Evolutionary conservation across 345 rosid genomes (phyloP).

Genomic region (Rhodamnia argentea): DNA sequence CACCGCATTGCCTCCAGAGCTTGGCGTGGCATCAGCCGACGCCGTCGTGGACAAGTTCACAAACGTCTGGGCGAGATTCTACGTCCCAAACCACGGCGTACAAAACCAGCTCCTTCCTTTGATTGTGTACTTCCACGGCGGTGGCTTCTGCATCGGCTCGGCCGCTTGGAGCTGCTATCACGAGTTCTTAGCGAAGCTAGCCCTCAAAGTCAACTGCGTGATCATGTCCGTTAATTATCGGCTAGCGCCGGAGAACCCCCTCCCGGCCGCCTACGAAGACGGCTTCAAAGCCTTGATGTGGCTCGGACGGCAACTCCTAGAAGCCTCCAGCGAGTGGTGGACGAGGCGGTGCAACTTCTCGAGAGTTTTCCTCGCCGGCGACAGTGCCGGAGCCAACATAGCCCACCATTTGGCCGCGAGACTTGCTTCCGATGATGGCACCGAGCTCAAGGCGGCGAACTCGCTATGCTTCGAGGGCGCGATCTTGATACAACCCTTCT

Average conservation of each 20-base stretch:
- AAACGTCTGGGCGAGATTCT: conserved; percentile 59
- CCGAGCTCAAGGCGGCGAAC: not conserved
- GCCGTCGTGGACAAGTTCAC: conserved; percentile 30
- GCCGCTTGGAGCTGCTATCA: conserved; percentile 63
- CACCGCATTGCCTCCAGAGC: conserved; percentile 21
- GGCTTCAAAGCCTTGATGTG: conserved; percentile 43
- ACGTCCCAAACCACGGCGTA: conserved; percentile 26
- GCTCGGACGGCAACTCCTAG: conserved; percentile 35
- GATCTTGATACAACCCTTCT: conserved; percentile 54
- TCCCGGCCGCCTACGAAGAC: conserved; percentile 57
- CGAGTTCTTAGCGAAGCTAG: conserved; percentile 33
- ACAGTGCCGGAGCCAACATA: conserved; percentile 63
- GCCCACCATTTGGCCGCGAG: conserved; percentile 34
- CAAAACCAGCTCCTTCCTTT: conserved; percentile 33
- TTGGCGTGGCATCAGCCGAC: conserved; percentile 42
- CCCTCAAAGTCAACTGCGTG: conserved; percentile 25
- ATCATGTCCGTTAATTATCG: conserved; percentile 47
- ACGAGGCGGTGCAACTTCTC: conserved; percentile 21
- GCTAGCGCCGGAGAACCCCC: conserved; percentile 51
- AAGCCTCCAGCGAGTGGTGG: conserved; percentile 14
- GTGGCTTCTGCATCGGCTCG: conserved; percentile 57
- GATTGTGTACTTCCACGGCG: conserved; percentile 59
- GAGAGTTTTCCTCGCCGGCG: conserved; percentile 45
- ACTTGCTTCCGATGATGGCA: conserved; percentile 2
- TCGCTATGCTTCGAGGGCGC: conserved; percentile 23